Evolutionary conservation across 108 stramenopile species (phyloP), one percentile per base, ranked within the genome.

Genomic region (Fistulifera solaris): DNA sequence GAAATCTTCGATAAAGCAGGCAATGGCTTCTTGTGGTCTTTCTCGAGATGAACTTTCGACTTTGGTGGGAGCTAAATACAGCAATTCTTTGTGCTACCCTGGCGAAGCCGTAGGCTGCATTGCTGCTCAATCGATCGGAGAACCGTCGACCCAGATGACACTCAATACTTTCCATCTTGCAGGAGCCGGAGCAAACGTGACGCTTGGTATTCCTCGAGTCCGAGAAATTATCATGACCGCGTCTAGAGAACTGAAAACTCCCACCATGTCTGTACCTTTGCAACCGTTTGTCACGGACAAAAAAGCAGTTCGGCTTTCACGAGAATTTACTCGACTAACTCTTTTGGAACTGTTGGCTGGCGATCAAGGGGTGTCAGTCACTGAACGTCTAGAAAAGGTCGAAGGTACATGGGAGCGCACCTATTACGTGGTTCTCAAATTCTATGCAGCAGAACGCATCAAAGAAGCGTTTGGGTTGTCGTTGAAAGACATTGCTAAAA

Each of bases 201-300:
- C 99, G 13, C 76, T 99, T 21, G 98, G 99, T 39, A 99, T 99
- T 58, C 99, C 99, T 22, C 92, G 99, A 27, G 62, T 99, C 14
- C 73, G 99, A 18, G 99, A 99, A 77, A 98, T 99, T 44, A 97
- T 99, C 56, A 99, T 99, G 99, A 98, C 98, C 16, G 99, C 99
- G 16, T 95, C 96, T 1, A 76, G 70, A 38, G 74, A 68, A 27
- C 76, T 98, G 25, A 97, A 95, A 68, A 99, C 99, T 38, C 99
- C 99, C 31, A 83, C 94, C 1, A 97, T 97, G 94, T 91, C 81
- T 3, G 85, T 98, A 1, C 97, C 97, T 5, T 63, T 99, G 24
- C 50, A 49, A 38, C 23, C 59, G 7, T 61, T 55, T 2, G 77
- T 94, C 6, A 58, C 66, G 0, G 85, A 80, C 10, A 52, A 60